Evolutionary conservation across 345 rosid species (phyloP).

Genomic region (Eutrema japonicum): DNA sequence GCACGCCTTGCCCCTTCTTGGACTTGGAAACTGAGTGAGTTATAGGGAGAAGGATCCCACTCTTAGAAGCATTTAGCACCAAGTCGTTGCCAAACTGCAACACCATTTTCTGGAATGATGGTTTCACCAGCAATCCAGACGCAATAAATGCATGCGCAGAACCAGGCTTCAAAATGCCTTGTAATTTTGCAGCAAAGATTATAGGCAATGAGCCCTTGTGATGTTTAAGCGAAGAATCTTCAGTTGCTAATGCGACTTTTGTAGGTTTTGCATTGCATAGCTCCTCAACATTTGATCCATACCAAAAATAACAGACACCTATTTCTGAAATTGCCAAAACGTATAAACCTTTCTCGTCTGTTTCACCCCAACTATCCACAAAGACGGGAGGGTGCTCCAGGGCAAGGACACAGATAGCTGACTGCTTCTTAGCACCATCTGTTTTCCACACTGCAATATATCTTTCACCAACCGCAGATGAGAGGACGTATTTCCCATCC

Average conservation of each 20-base stretch:
- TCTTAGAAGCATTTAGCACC: slow-evolving; percentile 63
- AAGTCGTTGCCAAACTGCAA: slow-evolving; percentile 68
- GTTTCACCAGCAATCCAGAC: slow-evolving; percentile 78
- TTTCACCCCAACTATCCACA: slow-evolving; percentile 65
- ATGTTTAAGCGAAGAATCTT: slow-evolving; percentile 47
- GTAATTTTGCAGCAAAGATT: slow-evolving; percentile 84
- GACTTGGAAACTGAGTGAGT: slow-evolving; percentile 56
- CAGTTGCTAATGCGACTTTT: slow-evolving; percentile 64
- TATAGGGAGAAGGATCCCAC: slow-evolving; percentile 74
- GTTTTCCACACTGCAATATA: slow-evolving; percentile 80
- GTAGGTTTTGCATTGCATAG: slow-evolving; percentile 65
- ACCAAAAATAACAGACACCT: slow-evolving; percentile 91
- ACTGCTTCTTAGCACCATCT: slow-evolving; percentile 71
- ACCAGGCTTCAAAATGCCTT: slow-evolving; percentile 59
- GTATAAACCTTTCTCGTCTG: slow-evolving; percentile 53
- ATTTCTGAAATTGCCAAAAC: slow-evolving; percentile 82
- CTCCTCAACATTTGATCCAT: slow-evolving; percentile 66
- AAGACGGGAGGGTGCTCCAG: slow-evolving; percentile 93
- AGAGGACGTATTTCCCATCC: slow-evolving; percentile 77
- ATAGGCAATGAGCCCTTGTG: slow-evolving; percentile 56
- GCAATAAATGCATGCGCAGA: slow-evolving; percentile 70
- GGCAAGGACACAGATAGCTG: slow-evolving; percentile 91
- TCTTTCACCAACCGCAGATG: slow-evolving; percentile 85
- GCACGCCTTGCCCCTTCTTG: slow-evolving; percentile 55
- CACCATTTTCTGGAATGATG: slow-evolving; percentile 74